Base-by-base conservation (phyloP, 257 asterid genomes). In the Solanum boliviense region DNA sequence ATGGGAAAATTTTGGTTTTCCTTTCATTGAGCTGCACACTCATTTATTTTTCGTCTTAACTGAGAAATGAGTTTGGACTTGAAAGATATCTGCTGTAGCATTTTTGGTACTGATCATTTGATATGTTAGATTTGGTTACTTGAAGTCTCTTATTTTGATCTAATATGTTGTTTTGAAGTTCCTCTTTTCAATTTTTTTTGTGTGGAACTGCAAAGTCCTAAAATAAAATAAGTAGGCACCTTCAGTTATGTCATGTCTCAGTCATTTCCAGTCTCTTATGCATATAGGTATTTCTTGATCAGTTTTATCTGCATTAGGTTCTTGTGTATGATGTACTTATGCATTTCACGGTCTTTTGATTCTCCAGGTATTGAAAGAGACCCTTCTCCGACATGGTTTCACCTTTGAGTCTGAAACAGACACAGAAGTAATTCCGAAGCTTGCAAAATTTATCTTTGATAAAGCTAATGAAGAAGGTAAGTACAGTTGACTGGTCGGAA, bases 401-500 rank as follows among this genome's bases (percentile, higher is more conserved):
- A 93, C 92, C 85, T 97, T 97, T 90, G 96, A 93, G 88, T 97
- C 99, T 65, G 99, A 97, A 56, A 97, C 99, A 73, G 99, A 97
- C 88, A 97, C 99, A 6, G 99, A 97, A 93, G 99, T 97, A 87
- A 97, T 97, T 90, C 99, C 99, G 18, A 97, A 97, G 97, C 99
- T 97, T 86, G 99, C 99, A 87, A 97, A 97, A 88, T 96, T 92
- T 88, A 93, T 97, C 36, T 97, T 93, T 88, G 99, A 97, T 90
- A 97, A 96, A 75, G 96, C 98, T 39, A 94, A 92, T 90, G 99
- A 94, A 88, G 99, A 93, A 94, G 99, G 98, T 95, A 91, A 86
- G 72, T 48, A 21, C 83, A 44, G 41, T 46, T 46, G 85, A 46
- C 38, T 29, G 29, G 7, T 81, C 3, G 39, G 67, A 46, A 29